Conservation (phyloP, 140 eudicot species). For the Erigeron philadelphicus region DNA sequence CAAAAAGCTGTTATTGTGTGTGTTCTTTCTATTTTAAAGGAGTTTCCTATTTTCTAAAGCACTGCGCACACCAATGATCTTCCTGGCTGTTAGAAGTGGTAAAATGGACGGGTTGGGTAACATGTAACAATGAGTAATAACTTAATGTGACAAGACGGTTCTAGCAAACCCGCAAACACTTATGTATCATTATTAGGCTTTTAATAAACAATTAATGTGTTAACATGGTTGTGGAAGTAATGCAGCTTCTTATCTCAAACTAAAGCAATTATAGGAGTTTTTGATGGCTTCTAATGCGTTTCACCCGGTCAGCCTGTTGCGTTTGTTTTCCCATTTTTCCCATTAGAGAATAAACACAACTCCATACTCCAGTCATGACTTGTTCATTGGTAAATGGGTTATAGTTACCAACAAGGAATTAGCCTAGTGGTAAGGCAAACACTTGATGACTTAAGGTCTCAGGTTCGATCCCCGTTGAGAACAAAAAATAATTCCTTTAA, state of each 20-base stretch:
- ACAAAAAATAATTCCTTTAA: too few relatives aligned
- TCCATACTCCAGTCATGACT: slow-evolving; percentile 31
- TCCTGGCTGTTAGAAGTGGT: not conserved
- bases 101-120: slow-evolving; percentile 1
- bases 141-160: not conserved
- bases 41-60: not conserved
- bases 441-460: too few relatives aligned
- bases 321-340: not conserved
- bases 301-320: too few relatives aligned
- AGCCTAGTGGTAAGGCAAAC: too few relatives aligned
- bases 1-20: not conserved
- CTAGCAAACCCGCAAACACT: not conserved
- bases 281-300: not conserved
- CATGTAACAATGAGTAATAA: not conserved
- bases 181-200: not conserved
- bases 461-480: too few relatives aligned
- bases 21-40: not conserved
- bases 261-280: not conserved
- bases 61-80: not conserved
- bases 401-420: too few relatives aligned
- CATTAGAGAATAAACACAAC: not conserved
- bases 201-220: not conserved
- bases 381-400: slow-evolving; percentile 75
- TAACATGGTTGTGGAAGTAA: not conserved
- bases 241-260: not conserved